phyloP scores from a whole-genome alignment of 768 basidiomycete genomes.

The Boletus sensibilis region DNA sequence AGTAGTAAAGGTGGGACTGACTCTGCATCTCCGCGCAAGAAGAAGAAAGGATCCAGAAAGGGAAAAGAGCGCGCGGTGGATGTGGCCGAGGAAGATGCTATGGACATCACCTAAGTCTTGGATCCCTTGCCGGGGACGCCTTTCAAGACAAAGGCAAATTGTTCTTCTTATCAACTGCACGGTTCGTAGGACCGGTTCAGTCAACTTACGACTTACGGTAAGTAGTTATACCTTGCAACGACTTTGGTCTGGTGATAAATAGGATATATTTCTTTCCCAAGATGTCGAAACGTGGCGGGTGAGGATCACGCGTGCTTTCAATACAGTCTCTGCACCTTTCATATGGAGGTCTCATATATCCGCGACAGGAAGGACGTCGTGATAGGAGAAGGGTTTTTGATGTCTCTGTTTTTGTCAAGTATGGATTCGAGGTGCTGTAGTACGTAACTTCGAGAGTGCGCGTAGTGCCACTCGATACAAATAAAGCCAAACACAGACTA shows the following conservation, averaged over 20 bases:
- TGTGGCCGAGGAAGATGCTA: constrained; percentile 12
- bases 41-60: constrained; percentile 18
- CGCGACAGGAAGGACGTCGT: no score
- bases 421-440: neutral
- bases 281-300: neutral
- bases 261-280: neutral
- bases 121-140: neutral
- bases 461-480: constrained; percentile 23
- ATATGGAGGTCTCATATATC: neutral
- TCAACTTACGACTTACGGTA: neutral
- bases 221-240: neutral
- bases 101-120: constrained; percentile 17
- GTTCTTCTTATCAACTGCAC: neutral
- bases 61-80: constrained; percentile 30
- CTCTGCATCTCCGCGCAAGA: constrained; percentile 11
- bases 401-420: neutral
- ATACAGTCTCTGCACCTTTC: neutral
- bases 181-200: neutral
- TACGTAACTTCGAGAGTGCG: neutral
- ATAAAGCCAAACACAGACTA: constrained; percentile 24
- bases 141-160: neutral
- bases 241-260: neutral
- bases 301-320: neutral
- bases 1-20: neutral
- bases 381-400: neutral